phyloP scores from a whole-genome alignment of 768 basidiomycete genomes.

The Pulveroboletus ravenelii region DNA sequence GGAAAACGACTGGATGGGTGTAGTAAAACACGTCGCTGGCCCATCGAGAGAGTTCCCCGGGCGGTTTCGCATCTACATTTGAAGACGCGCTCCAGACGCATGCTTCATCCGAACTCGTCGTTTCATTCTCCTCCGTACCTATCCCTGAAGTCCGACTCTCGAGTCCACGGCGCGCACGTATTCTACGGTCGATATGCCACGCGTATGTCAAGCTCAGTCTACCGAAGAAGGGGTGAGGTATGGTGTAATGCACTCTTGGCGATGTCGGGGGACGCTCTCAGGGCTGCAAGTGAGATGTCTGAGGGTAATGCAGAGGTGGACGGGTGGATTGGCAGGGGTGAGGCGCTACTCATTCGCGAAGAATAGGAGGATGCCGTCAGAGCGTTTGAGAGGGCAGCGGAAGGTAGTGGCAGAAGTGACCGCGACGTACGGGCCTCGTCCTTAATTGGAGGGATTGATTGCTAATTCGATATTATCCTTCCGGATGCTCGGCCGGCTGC shows the following conservation, averaged over 20 bases:
- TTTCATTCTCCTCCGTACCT: constrained; percentile 25
- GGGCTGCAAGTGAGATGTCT: constrained; percentile 22
- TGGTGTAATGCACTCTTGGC: constrained; percentile 72
- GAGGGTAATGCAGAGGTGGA: constrained; percentile 68
- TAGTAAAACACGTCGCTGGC: constrained; percentile 56
- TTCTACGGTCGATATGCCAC: constrained; percentile 68
- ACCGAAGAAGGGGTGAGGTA: constrained; percentile 49
- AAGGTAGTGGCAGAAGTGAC: constrained; percentile 69
- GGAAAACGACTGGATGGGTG: constrained; percentile 63
- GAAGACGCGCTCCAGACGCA: constrained; percentile 61
- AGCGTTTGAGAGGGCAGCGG: constrained; percentile 76
- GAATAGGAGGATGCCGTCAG: constrained; percentile 86
- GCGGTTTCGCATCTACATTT: constrained; percentile 56
- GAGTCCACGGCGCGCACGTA: constrained; percentile 55
- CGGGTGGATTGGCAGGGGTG: constrained; percentile 70
- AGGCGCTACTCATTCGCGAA: constrained; percentile 65
- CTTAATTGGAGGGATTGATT: constrained; percentile 29
- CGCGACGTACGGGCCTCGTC: constrained; percentile 52
- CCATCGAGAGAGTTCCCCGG: constrained; percentile 33
- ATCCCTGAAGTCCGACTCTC: constrained; percentile 49
- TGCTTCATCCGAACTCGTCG: constrained; percentile 34
- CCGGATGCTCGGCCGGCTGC: constrained; percentile 68
- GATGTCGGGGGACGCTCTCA: constrained; percentile 39
- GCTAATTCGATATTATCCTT: background rate
- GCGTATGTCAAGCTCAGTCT: constrained; percentile 63